Evolutionary conservation across 768 basidiomycete genomes (phyloP).

Genomic region (Dacryopinax primogenitus): DNA sequence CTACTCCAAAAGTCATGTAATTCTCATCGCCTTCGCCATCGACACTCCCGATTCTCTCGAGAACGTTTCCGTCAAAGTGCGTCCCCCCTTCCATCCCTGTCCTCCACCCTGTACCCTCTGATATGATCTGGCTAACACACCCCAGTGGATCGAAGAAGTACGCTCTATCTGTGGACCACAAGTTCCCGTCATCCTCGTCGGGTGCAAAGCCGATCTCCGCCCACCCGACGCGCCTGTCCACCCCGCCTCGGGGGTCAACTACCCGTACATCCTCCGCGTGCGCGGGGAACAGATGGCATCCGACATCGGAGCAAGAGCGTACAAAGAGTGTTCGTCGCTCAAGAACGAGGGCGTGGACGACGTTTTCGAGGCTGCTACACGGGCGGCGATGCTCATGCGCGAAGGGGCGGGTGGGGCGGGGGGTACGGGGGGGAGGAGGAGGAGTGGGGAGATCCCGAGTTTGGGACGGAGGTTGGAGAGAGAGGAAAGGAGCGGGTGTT

Average conservation of each 20-base stretch:
- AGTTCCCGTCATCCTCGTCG: conserved; percentile 90
- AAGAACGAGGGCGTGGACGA: conserved; percentile 65
- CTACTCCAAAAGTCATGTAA: conserved; percentile 96
- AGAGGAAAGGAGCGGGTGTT: background rate
- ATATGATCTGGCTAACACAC: background rate
- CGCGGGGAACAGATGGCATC: conserved; percentile 72
- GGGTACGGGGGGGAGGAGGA: background rate
- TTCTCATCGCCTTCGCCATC: conserved; percentile 91
- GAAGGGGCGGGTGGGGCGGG: conserved; percentile 40
- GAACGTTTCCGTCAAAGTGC: conserved; percentile 84
- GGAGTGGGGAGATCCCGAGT: background rate
- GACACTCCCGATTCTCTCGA: conserved; percentile 95
- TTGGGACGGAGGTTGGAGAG: background rate
- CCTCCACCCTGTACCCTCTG: conserved; percentile 15
- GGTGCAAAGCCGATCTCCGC: conserved; percentile 89
- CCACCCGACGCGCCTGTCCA: conserved; percentile 30
- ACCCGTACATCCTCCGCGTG: conserved; percentile 51
- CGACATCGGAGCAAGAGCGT: conserved; percentile 79
- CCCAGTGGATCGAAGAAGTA: conserved; percentile 96
- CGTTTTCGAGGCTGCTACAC: conserved; percentile 92
- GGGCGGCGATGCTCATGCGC: conserved; percentile 91
- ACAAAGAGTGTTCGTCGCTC: conserved; percentile 52
- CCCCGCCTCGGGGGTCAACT: conserved; percentile 20
- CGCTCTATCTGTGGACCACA: conserved; percentile 85
- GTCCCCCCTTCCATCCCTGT: conserved; percentile 18